Conservation (phyloP, 2,329 filamentous ascomycete species). For the Aspergillus pseudonomiae region DNA sequence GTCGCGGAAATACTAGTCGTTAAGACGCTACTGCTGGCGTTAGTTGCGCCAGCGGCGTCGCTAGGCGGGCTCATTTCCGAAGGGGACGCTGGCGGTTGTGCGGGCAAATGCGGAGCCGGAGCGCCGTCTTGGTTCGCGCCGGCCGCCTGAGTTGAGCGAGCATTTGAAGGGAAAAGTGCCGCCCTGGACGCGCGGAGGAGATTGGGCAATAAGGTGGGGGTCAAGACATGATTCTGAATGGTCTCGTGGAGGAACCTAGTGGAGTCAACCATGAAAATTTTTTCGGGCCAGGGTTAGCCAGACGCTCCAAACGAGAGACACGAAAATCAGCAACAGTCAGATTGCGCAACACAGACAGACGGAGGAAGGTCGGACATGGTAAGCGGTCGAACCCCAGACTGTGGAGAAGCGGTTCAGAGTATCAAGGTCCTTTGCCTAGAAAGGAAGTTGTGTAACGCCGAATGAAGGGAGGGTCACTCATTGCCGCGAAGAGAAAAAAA, state of each 20-base stretch:
- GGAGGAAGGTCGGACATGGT: not conserved
- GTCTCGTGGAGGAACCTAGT: conserved; percentile 49
- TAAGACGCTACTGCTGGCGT: conserved; percentile 25
- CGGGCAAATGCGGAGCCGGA: conserved; percentile 26
- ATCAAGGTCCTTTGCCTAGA: not conserved
- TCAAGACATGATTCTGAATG: conserved; percentile 64
- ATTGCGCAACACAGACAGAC: conserved; percentile 15
- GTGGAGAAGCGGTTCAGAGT: conserved; percentile 23
- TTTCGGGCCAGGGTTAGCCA: conserved; percentile 9
- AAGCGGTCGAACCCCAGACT: conserved; percentile 17
- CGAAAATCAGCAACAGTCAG: conserved; percentile 10
- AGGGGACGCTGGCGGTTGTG: conserved; percentile 26
- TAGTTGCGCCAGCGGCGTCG: conserved; percentile 22
- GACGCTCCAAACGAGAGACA: not conserved
- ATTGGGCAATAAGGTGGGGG: conserved; percentile 66
- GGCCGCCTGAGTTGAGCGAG: conserved; percentile 61
- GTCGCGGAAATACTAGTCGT: conserved; percentile 16
- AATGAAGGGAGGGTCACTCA: conserved; percentile 13
- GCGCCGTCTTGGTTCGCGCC: conserved; percentile 13
- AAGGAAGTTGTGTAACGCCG: conserved; percentile 5
- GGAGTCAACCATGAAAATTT: conserved; percentile 11
- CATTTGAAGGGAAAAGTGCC: conserved; percentile 84
- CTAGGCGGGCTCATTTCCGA: conserved; percentile 18
- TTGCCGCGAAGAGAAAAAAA: not conserved
- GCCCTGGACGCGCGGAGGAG: conserved; percentile 66